These are phyloP conservation scores for Punica granatum DNA, from an alignment of 345 rosid species.

Conservation along the genomic window DNA sequence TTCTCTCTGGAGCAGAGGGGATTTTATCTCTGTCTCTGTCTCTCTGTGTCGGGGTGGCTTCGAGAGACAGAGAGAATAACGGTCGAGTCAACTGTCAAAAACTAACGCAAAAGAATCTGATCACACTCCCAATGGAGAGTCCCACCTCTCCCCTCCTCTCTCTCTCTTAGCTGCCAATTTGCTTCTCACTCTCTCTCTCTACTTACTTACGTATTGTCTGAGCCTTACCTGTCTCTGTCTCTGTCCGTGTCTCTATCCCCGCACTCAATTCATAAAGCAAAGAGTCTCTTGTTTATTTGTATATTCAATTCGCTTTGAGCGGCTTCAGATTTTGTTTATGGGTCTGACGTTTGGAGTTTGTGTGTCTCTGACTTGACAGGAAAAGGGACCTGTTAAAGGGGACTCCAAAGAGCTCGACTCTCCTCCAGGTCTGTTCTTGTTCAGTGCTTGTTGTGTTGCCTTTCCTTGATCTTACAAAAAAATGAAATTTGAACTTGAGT, in stretches of 20 bases:
- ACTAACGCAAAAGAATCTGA: conserved; percentile 73
- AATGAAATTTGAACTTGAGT: background rate
- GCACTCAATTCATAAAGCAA: conserved; percentile 11
- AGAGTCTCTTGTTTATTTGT: conserved; percentile 3
- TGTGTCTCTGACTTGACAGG: conserved; percentile 35
- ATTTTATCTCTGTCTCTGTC: conserved; percentile 13
- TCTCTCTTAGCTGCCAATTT: conserved; percentile 25
- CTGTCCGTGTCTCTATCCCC: conserved; percentile 25
- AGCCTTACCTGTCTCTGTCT: conserved; percentile 41
- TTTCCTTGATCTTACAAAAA: background rate
- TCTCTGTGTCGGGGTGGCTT: conserved; percentile 11
- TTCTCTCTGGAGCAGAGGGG: too few species aligned
- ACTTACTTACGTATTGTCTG: conserved; percentile 23
- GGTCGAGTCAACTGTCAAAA: conserved; percentile 90
- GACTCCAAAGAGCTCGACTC: conserved; percentile 31
- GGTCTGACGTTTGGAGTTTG: background rate
- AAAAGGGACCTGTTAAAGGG: conserved; percentile 30
- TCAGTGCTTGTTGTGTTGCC: background rate
- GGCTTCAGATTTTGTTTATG: conserved; percentile 1
- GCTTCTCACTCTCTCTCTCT: conserved; percentile 21
- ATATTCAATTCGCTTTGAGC: conserved; percentile 1
- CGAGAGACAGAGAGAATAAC: conserved; percentile 36
- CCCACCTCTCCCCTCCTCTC: conserved; percentile 61
- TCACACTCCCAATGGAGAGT: conserved; percentile 31
- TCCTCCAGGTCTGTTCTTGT: conserved; percentile 38